Percentiles rank a stretch among this genome's conserved stretches.
Conservation (phyloP, 345 rosid species). For the Gossypium longicalyx region DNA sequence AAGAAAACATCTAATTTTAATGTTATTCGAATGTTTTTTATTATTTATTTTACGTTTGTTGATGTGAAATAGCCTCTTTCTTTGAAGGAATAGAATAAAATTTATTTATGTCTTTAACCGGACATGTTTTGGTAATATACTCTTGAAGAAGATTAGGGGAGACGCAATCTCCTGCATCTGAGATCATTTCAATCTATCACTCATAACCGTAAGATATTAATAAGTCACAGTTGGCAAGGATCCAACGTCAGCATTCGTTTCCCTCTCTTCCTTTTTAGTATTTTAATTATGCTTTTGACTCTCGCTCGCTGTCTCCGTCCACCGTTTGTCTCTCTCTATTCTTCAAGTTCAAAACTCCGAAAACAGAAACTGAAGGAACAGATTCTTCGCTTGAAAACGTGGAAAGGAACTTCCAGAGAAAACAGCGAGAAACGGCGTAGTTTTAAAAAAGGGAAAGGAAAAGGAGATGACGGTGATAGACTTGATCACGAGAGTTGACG, state of each 20-base stretch:
- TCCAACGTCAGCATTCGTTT: not conserved
- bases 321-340: not conserved
- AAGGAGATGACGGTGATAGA: constrained; percentile 48
- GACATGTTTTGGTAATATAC: no score
- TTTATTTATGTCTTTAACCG: no score
- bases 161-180: not conserved
- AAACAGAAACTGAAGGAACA: not conserved
- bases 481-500: constrained; percentile 52
- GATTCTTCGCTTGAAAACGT: not conserved
- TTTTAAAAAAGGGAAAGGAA: not conserved
- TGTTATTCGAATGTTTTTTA: no score
- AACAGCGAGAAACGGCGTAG: not conserved
- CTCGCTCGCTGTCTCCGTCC: not conserved
- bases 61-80: not conserved
- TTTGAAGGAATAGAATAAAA: not conserved
- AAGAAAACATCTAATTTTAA: no score
- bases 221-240: constrained; percentile 14
- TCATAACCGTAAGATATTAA: not conserved
- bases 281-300: not conserved
- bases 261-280: not conserved
- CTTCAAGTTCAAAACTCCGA: not conserved
- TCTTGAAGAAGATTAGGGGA: not conserved
- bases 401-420: not conserved
- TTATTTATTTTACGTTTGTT: not conserved
- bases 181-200: not conserved